A percentile compares a stretch with the other conserved stretches of the same genome.
phyloP scores from a whole-genome alignment of 352 stramenopile species.

The Aphanomyces stellatus region DNA sequence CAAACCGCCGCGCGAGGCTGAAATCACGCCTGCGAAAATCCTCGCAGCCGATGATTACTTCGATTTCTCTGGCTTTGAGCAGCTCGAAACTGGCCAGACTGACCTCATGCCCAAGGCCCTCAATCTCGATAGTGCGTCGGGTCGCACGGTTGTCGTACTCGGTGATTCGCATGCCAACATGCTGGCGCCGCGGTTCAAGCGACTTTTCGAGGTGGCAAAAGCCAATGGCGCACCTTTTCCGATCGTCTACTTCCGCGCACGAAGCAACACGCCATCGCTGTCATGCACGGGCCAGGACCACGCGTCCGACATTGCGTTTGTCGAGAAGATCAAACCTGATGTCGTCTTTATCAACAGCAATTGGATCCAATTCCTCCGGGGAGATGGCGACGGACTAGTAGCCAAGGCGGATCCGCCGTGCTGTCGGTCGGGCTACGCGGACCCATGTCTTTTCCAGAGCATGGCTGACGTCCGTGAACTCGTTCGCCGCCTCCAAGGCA shows the following conservation, averaged over 20 bases:
- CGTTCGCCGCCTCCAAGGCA: not conserved
- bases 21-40: not conserved
- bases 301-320: not conserved
- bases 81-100: not conserved
- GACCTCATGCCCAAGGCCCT: not conserved
- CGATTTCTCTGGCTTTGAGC: not conserved
- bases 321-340: not conserved
- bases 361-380: constrained; percentile 8
- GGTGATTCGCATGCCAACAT: constrained; percentile 13
- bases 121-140: not conserved
- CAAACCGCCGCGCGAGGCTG: not conserved
- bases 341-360: not conserved
- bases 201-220: not conserved
- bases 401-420: not conserved
- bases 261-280: not conserved
- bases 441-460: constrained; percentile 8
- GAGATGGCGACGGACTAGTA: not conserved
- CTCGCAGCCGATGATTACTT: not conserved
- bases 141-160: not conserved
- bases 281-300: not conserved
- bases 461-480: not conserved
- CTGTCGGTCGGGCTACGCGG: not conserved
- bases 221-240: not conserved
- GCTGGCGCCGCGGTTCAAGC: constrained; percentile 2
- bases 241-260: not conserved